Percentiles rank a stretch among this genome's conserved stretches.
Conservation (phyloP, 306 rosid species). For the Hippophae tibetana region DNA sequence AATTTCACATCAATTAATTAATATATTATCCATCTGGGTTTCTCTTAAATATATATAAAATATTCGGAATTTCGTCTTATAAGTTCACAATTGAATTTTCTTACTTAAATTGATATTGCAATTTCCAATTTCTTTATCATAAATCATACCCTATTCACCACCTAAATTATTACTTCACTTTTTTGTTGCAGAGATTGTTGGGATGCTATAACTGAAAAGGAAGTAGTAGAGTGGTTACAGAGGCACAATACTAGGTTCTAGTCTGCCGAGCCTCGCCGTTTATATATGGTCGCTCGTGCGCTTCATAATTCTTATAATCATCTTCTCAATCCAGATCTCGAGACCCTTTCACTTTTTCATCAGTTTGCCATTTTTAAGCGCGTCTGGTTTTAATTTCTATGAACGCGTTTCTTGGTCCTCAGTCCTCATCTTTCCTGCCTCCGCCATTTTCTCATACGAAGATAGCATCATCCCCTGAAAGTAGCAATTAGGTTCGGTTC, state of each 20-base stretch:
- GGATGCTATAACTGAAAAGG: conserved; percentile 18
- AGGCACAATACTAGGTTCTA: conserved; percentile 25
- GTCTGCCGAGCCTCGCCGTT: conserved; percentile 51
- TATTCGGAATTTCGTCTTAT: not conserved
- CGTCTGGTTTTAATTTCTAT: conserved; percentile 7
- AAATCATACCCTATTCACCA: not conserved
- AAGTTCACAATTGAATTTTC: not conserved
- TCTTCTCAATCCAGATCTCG: conserved; percentile 45
- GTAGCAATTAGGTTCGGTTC: conserved; percentile 13
- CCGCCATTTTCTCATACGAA: conserved; percentile 50
- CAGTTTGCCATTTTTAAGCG: conserved; percentile 26
- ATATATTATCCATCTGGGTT: not conserved
- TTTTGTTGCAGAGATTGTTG: conserved; percentile 18
- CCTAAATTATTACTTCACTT: conserved; percentile 6
- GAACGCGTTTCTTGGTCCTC: conserved; percentile 5
- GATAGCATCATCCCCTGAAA: not conserved
- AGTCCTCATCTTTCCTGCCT: conserved; percentile 29
- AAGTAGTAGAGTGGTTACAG: conserved; percentile 27
- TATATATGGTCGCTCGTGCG: conserved; percentile 58
- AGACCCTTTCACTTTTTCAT: conserved; percentile 17
- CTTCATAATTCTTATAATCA: conserved; percentile 12
- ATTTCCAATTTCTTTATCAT: not conserved
- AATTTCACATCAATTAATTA: not conserved
- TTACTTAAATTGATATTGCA: conserved; percentile 11
- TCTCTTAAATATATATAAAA: not conserved